These are phyloP conservation scores for Pythium brachiatum DNA, from an alignment of 352 stramenopile species.

Conservation along the genomic window DNA sequence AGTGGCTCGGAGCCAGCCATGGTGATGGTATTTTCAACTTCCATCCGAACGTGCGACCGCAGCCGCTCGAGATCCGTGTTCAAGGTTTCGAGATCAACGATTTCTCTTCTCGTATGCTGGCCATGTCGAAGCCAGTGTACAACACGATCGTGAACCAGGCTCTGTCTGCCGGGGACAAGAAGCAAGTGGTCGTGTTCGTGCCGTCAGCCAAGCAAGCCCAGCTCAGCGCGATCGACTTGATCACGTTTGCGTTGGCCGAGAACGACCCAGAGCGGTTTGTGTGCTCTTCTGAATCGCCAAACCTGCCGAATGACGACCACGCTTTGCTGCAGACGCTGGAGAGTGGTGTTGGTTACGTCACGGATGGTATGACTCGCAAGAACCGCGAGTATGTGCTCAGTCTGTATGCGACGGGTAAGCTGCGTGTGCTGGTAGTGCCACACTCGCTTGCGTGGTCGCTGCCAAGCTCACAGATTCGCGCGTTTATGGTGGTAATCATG, in stretches of 20 bases:
- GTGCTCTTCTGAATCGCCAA: slow-evolving; percentile 28
- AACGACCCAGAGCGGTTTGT: slow-evolving; percentile 78
- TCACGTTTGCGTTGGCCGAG: slow-evolving; percentile 94
- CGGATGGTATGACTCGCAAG: slow-evolving; percentile 89
- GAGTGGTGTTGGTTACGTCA: slow-evolving; percentile 95
- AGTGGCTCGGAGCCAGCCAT: slow-evolving; percentile 95
- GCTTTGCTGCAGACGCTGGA: slow-evolving; percentile 93
- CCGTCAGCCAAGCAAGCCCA: slow-evolving; percentile 97
- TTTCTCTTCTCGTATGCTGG: slow-evolving; percentile 95
- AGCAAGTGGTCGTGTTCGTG: slow-evolving; percentile 96
- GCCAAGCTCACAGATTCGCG: slow-evolving; percentile 52
- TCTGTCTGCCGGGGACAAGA: slow-evolving; percentile 37
- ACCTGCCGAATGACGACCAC: slow-evolving; percentile 79
- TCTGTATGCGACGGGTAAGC: slow-evolving; percentile 82
- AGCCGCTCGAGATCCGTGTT: slow-evolving; percentile 96
- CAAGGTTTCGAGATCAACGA: slow-evolving; percentile 98
- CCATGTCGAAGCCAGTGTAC: slow-evolving; percentile 98
- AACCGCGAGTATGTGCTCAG: slow-evolving; percentile 91
- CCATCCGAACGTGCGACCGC: slow-evolving; percentile 92
- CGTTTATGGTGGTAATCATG: slow-evolving; percentile 97
- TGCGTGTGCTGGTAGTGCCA: slow-evolving; percentile 95
- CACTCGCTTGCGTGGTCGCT: slow-evolving; percentile 93
- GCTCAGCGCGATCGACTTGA: slow-evolving; percentile 98
- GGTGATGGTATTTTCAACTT: slow-evolving; percentile 95
- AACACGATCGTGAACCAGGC: slow-evolving; percentile 91